A percentile compares a stretch with the other conserved stretches of the same genome.
phyloP scores from a whole-genome alignment of 202 grass and related monocot genomes.

The Elaeis oleifera region DNA sequence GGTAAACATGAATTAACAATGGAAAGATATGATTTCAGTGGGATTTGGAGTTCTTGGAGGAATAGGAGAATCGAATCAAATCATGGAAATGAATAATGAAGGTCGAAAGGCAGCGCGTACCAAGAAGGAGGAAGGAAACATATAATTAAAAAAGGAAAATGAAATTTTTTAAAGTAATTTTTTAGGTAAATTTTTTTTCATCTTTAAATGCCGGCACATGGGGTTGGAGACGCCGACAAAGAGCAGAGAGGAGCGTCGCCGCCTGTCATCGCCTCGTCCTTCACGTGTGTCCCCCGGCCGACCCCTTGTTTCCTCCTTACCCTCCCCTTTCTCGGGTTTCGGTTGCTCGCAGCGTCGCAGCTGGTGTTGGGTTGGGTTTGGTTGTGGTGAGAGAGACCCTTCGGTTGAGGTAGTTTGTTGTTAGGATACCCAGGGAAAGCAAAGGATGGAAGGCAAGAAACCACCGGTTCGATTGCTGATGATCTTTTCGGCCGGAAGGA shows the following conservation, averaged over 20 bases:
- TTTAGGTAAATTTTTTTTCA: too few relatives aligned
- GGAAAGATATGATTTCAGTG: too few relatives aligned
- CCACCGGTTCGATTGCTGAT: conserved; percentile 16
- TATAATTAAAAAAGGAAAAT: too few relatives aligned
- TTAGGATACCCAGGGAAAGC: conserved; percentile 12
- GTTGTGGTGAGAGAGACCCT: conserved; percentile 14
- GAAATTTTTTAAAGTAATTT: too few relatives aligned
- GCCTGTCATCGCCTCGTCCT: conserved; percentile 4
- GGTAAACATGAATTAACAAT: too few relatives aligned
- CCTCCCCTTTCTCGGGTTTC: neutral
- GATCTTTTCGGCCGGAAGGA: conserved; percentile 10
- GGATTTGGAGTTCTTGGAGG: too few relatives aligned
- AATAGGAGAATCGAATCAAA: too few relatives aligned
- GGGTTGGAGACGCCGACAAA: neutral
- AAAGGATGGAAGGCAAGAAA: conserved; percentile 35
- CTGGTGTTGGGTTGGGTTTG: neutral
- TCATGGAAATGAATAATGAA: too few relatives aligned
- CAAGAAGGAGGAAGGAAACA: too few relatives aligned
- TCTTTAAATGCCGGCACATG: conserved; percentile 19
- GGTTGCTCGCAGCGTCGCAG: conserved; percentile 5
- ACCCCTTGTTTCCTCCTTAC: neutral
- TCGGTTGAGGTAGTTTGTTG: conserved; percentile 16
- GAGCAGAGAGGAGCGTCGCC: conserved; percentile 4
- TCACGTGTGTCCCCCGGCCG: neutral
- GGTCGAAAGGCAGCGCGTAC: too few relatives aligned